These are phyloP conservation scores for Lasiodiplodia theobromae DNA, from an alignment of 2,329 filamentous ascomycete genomes.

Conservation along the genomic window DNA sequence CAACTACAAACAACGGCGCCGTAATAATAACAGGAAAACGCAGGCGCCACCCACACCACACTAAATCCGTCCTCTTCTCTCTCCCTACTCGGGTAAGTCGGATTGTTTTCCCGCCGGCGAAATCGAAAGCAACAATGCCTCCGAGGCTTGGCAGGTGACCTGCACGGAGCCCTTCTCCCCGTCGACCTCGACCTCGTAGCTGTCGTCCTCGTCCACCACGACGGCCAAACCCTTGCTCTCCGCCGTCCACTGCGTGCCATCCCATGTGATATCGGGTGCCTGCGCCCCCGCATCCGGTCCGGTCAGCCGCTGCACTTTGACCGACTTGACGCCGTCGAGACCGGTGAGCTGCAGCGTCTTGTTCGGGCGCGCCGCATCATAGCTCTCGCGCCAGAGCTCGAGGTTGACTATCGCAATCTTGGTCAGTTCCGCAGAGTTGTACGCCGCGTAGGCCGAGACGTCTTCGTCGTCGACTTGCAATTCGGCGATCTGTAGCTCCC, in stretches of 20 bases:
- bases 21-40: no score
- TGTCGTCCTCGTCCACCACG: not conserved
- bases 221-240: constrained; percentile 23
- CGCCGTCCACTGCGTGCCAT: constrained; percentile 16
- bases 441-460: constrained; percentile 11
- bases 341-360: not conserved
- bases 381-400: constrained; percentile 12
- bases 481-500: not conserved
- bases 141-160: constrained; percentile 15
- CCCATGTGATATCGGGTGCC: constrained; percentile 17
- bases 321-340: not conserved
- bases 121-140: constrained; percentile 19
- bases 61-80: no score
- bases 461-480: not conserved
- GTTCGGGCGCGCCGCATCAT: not conserved
- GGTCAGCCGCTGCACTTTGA: constrained; percentile 5
- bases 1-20: no score
- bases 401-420: constrained; percentile 19
- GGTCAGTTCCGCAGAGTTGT: not conserved
- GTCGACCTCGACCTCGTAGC: not conserved
- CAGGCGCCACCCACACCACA: no score
- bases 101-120: not conserved
- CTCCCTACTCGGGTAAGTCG: not conserved
- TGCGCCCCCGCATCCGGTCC: constrained; percentile 3
- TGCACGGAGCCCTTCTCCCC: not conserved